phyloP scores from a whole-genome alignment of 176 grass and related monocot genomes.

The Hordeum marinum region DNA sequence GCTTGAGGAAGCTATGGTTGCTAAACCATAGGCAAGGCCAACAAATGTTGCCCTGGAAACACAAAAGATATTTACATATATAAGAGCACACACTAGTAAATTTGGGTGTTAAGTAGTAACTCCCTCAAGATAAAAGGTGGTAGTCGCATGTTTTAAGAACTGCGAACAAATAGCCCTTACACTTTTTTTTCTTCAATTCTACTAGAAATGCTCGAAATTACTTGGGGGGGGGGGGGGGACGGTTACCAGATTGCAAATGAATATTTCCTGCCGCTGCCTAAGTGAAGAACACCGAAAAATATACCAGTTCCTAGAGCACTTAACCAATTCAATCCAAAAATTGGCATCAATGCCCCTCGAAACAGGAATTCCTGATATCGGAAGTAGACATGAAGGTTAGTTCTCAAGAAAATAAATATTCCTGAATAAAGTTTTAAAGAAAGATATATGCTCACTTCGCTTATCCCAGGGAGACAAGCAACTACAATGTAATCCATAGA shows the following conservation, averaged over 20 bases:
- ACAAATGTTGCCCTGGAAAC: slow-evolving; percentile 80
- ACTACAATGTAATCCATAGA: slow-evolving; percentile 64
- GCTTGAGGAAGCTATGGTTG: slow-evolving; percentile 72
- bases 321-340: slow-evolving; percentile 75
- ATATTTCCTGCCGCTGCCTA: slow-evolving; percentile 66
- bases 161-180: neutral
- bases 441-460: slow-evolving; percentile 49
- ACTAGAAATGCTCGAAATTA: neutral
- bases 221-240: neutral
- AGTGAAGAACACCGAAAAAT: slow-evolving; percentile 84
- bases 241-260: slow-evolving; percentile 73
- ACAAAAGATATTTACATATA: neutral
- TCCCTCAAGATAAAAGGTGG: neutral
- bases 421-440: neutral
- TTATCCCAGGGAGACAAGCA: slow-evolving; percentile 89
- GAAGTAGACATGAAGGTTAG: neutral
- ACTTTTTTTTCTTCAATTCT: no score
- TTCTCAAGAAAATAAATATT: neutral
- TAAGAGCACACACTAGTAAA: neutral
- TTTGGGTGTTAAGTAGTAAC: neutral
- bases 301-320: slow-evolving; percentile 53
- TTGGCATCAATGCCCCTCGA: slow-evolving; percentile 75
- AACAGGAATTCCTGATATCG: slow-evolving; percentile 73
- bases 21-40: slow-evolving; percentile 75
- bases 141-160: neutral